Conservation (phyloP, 257 asterid genomes). For the Perilla frutescens region DNA sequence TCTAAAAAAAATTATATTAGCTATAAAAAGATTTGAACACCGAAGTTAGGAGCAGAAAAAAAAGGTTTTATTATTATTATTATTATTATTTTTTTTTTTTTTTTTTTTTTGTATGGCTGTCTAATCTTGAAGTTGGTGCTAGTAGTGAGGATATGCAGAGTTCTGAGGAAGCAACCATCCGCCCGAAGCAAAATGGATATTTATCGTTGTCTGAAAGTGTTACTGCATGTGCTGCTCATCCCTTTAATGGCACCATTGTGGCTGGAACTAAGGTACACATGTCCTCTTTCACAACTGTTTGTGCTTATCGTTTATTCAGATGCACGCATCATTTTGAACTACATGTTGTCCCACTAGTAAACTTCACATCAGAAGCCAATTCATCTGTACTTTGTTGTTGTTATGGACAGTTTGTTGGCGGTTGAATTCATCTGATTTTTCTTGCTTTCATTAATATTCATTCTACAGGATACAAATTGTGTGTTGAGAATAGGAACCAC, state of each 20-base stretch:
- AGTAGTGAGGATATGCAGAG: constrained; percentile 59
- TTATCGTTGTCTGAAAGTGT: constrained; percentile 66
- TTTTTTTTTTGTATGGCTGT: not conserved
- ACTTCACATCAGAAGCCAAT: constrained; percentile 13
- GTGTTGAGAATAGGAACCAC: constrained; percentile 1
- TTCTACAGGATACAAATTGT: not conserved
- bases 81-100: not conserved
- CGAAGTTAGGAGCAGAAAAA: not conserved
- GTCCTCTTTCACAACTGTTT: not conserved
- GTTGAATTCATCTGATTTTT: not conserved
- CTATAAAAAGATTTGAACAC: not conserved
- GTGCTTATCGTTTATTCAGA: constrained; percentile 17
- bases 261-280: constrained; percentile 81
- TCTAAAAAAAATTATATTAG: not conserved
- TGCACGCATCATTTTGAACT: constrained; percentile 7
- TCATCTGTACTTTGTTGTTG: not conserved
- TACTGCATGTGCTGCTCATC: constrained; percentile 82
- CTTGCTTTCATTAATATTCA: not conserved
- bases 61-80: not conserved
- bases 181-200: constrained; percentile 54
- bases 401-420: not conserved
- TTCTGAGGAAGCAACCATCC: constrained; percentile 37
- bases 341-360: constrained; percentile 4
- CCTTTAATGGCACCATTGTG: constrained; percentile 72
- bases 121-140: constrained; percentile 40